Percentiles rank a stretch among this genome's conserved stretches.
Evolutionary conservation across 164 flowering plant species (phyloP).

Genomic region (Chimonanthus salicifolius): DNA sequence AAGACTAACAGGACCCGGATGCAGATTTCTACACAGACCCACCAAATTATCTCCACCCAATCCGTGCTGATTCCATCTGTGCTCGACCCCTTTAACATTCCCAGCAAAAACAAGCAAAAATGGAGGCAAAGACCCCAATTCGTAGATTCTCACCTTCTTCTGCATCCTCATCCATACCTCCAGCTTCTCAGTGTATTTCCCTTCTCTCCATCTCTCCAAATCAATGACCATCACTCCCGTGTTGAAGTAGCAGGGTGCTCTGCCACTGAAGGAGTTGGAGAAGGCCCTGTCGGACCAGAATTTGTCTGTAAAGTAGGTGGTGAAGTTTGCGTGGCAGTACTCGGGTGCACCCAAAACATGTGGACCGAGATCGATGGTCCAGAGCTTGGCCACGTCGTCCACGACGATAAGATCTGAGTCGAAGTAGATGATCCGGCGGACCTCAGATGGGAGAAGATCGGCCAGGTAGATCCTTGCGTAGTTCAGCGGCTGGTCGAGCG

Average conservation of each 20-base stretch:
- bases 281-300: conserved; percentile 40
- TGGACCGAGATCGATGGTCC: conserved; percentile 34
- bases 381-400: conserved; percentile 50
- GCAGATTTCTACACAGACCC: conserved; percentile 17
- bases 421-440: conserved; percentile 42
- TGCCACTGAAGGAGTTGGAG: conserved; percentile 23
- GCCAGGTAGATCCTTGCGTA: conserved; percentile 55
- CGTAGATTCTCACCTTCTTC: conserved; percentile 19
- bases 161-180: conserved; percentile 46
- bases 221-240: conserved; percentile 52
- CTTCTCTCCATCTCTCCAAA: conserved; percentile 30
- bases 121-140: conserved; percentile 19
- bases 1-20: conserved; percentile 19
- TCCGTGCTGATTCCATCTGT: conserved; percentile 22
- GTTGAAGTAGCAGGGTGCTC: conserved; percentile 45
- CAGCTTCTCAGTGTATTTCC: conserved; percentile 27
- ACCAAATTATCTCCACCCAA: conserved; percentile 18
- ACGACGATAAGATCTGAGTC: conserved; percentile 55
- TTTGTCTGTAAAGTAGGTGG: conserved; percentile 37
- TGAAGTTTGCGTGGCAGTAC: conserved; percentile 60
- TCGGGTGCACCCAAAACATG: conserved; percentile 54
- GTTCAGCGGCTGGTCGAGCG: conserved; percentile 57
- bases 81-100: conserved; percentile 18
- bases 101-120: conserved; percentile 21
- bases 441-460: conserved; percentile 37